Conservation (phyloP, 2,329 filamentous ascomycete genomes). For the Clonostachys rosea region DNA sequence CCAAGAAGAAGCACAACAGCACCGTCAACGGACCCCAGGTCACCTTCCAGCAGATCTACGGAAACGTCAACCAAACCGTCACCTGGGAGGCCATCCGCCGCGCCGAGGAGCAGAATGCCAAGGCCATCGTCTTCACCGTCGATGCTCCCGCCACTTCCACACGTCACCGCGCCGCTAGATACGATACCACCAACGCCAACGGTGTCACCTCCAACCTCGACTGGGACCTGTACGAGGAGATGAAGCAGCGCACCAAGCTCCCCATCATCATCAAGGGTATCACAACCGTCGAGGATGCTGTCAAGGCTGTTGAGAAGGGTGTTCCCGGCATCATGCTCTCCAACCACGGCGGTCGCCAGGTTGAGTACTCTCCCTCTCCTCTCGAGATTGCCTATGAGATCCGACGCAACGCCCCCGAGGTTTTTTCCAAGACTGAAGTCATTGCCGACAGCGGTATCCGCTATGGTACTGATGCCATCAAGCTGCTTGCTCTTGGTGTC, state of each 20-base stretch:
- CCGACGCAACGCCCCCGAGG: slow-evolving; percentile 24
- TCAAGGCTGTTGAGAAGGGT: slow-evolving; percentile 18
- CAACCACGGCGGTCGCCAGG: slow-evolving; percentile 36
- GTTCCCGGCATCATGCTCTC: slow-evolving; percentile 29
- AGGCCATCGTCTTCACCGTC: slow-evolving; percentile 30
- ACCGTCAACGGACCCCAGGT: slow-evolving; percentile 18
- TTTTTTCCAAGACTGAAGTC: slow-evolving; percentile 31
- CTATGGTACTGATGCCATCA: slow-evolving; percentile 33
- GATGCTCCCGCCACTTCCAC: slow-evolving; percentile 31
- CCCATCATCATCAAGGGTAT: slow-evolving; percentile 35
- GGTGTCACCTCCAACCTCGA: slow-evolving; percentile 9
- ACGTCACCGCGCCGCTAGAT: slow-evolving; percentile 33
- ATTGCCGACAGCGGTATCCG: slow-evolving; percentile 35
- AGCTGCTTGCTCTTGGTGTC: slow-evolving; percentile 36
- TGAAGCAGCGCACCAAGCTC: slow-evolving; percentile 25
- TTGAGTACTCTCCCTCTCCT: slow-evolving; percentile 29
- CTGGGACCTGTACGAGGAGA: slow-evolving; percentile 29
- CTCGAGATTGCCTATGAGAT: slow-evolving; percentile 34
- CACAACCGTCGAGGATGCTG: slow-evolving; percentile 25
- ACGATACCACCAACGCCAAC: slow-evolving; percentile 26
- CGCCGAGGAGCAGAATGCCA: slow-evolving; percentile 23
- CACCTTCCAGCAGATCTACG: slow-evolving; percentile 29
- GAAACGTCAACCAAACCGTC: slow-evolving; percentile 23
- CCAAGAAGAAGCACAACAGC: slow-evolving; percentile 15
- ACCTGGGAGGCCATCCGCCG: slow-evolving; percentile 15